Percentiles rank a stretch among this genome's conserved stretches.
These are phyloP conservation scores for Termitomyces titanicus DNA, from an alignment of 768 basidiomycete species.

Conservation along the genomic window DNA sequence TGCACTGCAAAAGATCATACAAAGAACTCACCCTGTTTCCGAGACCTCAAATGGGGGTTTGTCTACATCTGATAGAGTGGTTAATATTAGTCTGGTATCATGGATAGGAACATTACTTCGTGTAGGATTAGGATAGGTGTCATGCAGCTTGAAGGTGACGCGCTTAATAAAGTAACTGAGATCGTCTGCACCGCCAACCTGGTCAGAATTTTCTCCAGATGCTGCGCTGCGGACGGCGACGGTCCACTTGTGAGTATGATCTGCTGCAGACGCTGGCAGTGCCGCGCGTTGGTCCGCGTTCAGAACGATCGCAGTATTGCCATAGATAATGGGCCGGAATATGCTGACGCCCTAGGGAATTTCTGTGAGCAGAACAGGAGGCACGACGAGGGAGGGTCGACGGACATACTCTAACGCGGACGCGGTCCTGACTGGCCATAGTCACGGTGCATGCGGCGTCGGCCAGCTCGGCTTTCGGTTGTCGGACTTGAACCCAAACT, in stretches of 20 bases:
- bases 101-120: conserved; percentile 61
- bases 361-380: conserved; percentile 11
- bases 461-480: conserved; percentile 29
- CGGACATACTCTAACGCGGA: conserved; percentile 71
- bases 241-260: conserved; percentile 96
- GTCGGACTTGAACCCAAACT: conserved; percentile 34
- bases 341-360: conserved; percentile 73
- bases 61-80: conserved; percentile 63
- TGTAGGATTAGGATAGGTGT: conserved; percentile 89
- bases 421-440: conserved; percentile 55
- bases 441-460: conserved; percentile 34
- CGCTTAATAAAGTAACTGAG: conserved; percentile 90
- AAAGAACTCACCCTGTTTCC: conserved; percentile 76
- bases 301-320: conserved; percentile 84
- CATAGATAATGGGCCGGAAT: conserved; percentile 90
- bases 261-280: conserved; percentile 40
- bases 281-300: conserved; percentile 64
- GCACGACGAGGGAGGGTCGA: conserved; percentile 10
- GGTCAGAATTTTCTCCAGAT: conserved; percentile 64
- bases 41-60: conserved; percentile 93
- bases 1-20: not conserved
- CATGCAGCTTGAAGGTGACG: conserved; percentile 96
- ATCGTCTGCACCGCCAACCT: conserved; percentile 89
- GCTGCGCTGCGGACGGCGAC: conserved; percentile 90
- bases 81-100: conserved; percentile 3